Evolutionary conservation across 345 rosid genomes (phyloP), one percentile per base, ranked within the genome.

Genomic region (Populus ilicifolia): DNA sequence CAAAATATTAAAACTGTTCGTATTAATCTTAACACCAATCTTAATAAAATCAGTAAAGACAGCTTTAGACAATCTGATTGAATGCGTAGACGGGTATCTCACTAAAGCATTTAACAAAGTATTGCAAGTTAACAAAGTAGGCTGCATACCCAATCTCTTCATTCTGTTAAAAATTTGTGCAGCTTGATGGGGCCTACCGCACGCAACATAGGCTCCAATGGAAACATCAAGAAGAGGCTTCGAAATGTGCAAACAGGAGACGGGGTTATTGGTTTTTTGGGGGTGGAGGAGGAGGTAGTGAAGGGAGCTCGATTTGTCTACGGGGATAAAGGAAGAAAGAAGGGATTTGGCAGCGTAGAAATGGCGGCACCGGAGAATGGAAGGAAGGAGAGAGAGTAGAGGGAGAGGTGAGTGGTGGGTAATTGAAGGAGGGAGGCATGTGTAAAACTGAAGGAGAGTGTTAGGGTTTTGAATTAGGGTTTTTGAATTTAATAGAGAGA

Each of bases 261-360:
- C 3, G 23, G 78, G 79, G 59, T 52, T 20, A 6, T 52, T 18
- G 59, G 2, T 18, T 5, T 56, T 21, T 9, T 59, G 48, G 44
- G 85, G 89, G 73, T 72, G 88, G 71, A 91, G 88, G 73, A 90
- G 84, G 76, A 82, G 81, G 77, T 66, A 44, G 76, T 89, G 94
- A 38, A 93, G 92, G 64, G 80, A 56, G 33, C 80, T 85, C 41
- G 81, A 69, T 73, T 80, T 75, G 71, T 89, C 96, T 46, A 88
- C 79, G 71, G 88, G 67, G 69, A 93, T 90, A 83, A 89, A 89
- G 33, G 93, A 77, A 48, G 82, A 81, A 65, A 92, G 87, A 27
- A 93, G 91, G 5, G 92, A 79, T 50, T 83, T 93, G 63, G 97
- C 94, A 73, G 89, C 91, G 69, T 86, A n/a, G 87, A 86, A 91